phyloP scores from a whole-genome alignment of 805 yeast species.

The Kodamaea jinghongensis region DNA sequence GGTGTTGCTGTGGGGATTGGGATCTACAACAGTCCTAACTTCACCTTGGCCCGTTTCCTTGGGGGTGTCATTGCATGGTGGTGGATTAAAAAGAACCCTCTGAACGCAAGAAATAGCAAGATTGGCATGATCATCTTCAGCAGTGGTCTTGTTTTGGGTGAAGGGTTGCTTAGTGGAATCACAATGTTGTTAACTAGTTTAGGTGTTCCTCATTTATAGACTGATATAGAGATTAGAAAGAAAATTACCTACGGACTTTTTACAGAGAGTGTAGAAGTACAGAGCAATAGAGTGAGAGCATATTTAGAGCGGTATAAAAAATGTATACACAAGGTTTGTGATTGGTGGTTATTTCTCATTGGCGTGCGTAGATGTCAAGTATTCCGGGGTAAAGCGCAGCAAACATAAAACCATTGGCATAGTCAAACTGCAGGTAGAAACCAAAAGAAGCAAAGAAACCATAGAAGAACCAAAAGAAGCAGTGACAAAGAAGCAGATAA shows the following conservation, averaged over 20 bases:
- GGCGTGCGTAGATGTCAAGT: no score
- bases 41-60: conserved; percentile 86
- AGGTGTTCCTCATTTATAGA: conserved; percentile 26
- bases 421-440: no score
- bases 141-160: conserved; percentile 91
- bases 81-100: conserved; percentile 44
- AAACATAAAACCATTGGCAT: no score
- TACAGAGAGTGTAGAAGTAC: conserved; percentile 2
- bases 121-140: conserved; percentile 83
- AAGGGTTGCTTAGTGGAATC: conserved; percentile 82
- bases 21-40: conserved; percentile 88
- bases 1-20: conserved; percentile 99
- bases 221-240: neutral
- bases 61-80: conserved; percentile 74
- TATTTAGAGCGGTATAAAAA: conserved; percentile 3
- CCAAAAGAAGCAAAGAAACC: no score
- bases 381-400: no score
- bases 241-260: neutral
- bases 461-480: no score
- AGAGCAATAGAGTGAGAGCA: conserved; percentile 4
- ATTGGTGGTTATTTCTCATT: no score
- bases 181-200: conserved; percentile 76
- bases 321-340: no score
- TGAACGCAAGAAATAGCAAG: conserved; percentile 40
- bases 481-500: no score